Evolutionary conservation across 306 rosid species (phyloP), one percentile per base, ranked within the genome.

Genomic region (Herpetospermum pedunculosum): DNA sequence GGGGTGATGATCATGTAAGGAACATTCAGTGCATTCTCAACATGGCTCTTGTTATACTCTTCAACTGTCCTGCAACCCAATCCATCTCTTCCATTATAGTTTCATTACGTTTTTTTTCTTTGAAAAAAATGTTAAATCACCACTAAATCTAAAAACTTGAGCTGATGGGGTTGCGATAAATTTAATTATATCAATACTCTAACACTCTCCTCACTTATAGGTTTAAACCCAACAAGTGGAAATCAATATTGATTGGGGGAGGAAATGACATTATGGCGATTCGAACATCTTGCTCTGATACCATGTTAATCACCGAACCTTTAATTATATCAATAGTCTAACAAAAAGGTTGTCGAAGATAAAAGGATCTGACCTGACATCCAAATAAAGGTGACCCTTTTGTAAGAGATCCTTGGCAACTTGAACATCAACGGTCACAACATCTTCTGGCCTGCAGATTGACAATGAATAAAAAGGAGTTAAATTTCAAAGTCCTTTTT

Each of bases 41-140:
- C 72, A 37, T 85, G 89, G 77, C 87, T 79, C 76, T 83, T 85
- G 59, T 81, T 81, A 79, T 73, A 85, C 38, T 83, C 89, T 63
- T 85, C 87, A 16, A 40, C 37, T 13, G 84, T 60, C 77, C 87
- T 79, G 37, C 75, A 76, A 60, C 37, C 59, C 58, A 34, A 62
- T 34, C 26, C 44, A 50, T 53, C 25, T 23, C 46, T 52, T 57
- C 38, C 52, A 58, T 72, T 68, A 8, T 62, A 35, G 28, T 8
- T 19, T 19, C 16, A 37, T 65, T 65, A 16, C 13, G 2, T 7
- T 25, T 29, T 6, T 16, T 26, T 14, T 18, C 4, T 68, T 54
- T 19, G 15, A n/a, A n/a, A n/a, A n/a, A n/a, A n/a, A n/a, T n/a
- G n/a, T n/a, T n/a, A n/a, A n/a, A n/a, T n/a, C n/a, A n/a, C n/a